phyloP scores from a whole-genome alignment of 768 basidiomycete genomes.

The Amanita rubescens region DNA sequence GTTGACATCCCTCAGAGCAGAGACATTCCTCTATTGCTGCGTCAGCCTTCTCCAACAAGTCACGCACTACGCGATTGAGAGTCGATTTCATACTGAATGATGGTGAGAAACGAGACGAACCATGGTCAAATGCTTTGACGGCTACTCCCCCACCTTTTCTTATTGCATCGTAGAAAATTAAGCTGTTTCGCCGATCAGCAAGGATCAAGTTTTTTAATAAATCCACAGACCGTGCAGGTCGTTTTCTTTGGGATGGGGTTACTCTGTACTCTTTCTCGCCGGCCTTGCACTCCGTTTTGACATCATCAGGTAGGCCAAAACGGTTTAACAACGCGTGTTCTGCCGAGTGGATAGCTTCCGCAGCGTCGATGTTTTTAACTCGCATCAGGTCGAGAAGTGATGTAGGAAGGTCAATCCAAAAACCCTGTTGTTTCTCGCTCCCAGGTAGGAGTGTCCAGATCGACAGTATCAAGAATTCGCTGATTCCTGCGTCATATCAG shows the following conservation, averaged over 20 bases:
- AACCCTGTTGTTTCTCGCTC: constrained; percentile 64
- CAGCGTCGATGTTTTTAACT: constrained; percentile 50
- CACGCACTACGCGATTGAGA: constrained; percentile 33
- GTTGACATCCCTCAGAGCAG: constrained; percentile 63
- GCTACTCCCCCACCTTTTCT: constrained; percentile 68
- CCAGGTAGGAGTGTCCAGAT: constrained; percentile 73
- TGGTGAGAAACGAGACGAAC: constrained; percentile 27
- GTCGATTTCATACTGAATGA: constrained; percentile 1
- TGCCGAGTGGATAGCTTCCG: constrained; percentile 81
- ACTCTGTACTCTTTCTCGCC: constrained; percentile 65
- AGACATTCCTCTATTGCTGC: constrained; percentile 50
- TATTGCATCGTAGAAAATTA: constrained; percentile 74
- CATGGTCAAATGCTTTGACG: constrained; percentile 77
- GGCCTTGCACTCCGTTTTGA: constrained; percentile 80
- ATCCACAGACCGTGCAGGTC: constrained; percentile 52
- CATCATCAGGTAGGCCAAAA: constrained; percentile 59
- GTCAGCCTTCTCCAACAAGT: constrained; percentile 53
- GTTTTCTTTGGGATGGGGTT: constrained; percentile 45
- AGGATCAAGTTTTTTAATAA: not conserved
- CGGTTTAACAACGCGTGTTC: constrained; percentile 78
- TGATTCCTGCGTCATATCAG: constrained; percentile 36
- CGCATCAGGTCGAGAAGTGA: constrained; percentile 44
- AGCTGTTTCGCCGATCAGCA: constrained; percentile 29
- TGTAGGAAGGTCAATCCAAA: constrained; percentile 72
- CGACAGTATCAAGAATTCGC: constrained; percentile 66